These are phyloP conservation scores for Fusarium newnesense DNA, from an alignment of 2,329 filamentous ascomycete species.

Conservation along the genomic window DNA sequence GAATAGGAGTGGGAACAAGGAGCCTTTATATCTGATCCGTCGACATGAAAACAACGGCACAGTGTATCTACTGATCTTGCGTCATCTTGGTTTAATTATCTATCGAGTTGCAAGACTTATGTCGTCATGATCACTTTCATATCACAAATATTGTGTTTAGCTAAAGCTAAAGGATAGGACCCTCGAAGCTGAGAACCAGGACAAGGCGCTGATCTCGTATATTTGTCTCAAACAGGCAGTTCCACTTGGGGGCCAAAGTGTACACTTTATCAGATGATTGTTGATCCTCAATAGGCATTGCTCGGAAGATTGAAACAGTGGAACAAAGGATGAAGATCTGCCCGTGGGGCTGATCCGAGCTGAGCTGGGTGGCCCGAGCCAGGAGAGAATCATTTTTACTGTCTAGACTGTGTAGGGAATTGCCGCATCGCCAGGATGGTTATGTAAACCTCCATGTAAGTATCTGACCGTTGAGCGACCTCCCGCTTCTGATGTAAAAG, in stretches of 20 bases:
- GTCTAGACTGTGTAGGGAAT: neutral
- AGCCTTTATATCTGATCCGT: neutral
- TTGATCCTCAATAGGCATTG: neutral
- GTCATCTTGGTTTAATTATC: neutral
- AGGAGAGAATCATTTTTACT: neutral
- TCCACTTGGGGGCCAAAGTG: neutral
- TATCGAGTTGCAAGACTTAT: neutral
- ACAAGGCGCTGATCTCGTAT: neutral
- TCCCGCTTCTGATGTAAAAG: neutral
- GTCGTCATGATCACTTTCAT: neutral
- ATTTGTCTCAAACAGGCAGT: neutral
- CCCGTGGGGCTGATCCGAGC: neutral
- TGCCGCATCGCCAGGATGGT: neutral
- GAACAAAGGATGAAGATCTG: neutral
- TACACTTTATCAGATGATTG: neutral
- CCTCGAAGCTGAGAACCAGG: neutral
- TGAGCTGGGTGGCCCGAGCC: neutral
- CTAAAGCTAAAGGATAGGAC: neutral
- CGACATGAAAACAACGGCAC: rapidly evolving
- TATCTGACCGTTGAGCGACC: neutral
- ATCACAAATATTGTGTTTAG: neutral
- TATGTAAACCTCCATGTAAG: neutral
- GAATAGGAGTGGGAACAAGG: too few species aligned
- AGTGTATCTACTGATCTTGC: neutral
- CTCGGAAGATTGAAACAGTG: neutral